Evolutionary conservation across 306 rosid species (phyloP).

Genomic region (Cicer cuneatum): DNA sequence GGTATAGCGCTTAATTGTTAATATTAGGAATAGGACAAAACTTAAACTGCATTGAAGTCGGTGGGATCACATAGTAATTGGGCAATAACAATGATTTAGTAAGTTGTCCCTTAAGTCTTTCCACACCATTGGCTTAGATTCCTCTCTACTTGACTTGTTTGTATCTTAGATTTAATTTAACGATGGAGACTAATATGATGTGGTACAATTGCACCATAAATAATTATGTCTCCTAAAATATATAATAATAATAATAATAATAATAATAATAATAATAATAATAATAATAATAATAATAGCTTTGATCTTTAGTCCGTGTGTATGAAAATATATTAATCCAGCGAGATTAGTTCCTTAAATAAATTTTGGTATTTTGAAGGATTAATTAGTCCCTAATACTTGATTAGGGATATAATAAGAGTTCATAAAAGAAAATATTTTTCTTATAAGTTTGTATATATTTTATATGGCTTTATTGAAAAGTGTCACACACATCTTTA

Average conservation of each 20-base stretch:
- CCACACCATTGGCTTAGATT: conserved; percentile 33
- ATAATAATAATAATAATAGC: too few relatives aligned
- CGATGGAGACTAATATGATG: too few relatives aligned
- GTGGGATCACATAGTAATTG: conserved; percentile 62
- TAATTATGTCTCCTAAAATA: too few relatives aligned
- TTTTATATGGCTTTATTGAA: conserved; percentile 3
- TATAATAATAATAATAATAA: too few relatives aligned
- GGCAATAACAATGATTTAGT: conserved; percentile 49
- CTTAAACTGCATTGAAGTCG: conserved; percentile 59
- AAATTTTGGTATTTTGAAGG: neutral
- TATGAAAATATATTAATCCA: neutral
- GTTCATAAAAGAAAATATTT: neutral
- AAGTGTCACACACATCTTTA: conserved; percentile 9
- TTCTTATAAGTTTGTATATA: neutral
- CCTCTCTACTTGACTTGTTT: conserved; percentile 31
- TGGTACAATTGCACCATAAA: too few relatives aligned
- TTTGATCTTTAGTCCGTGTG: neutral
- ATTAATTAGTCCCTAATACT: too few relatives aligned
- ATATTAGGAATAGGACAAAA: conserved; percentile 50
- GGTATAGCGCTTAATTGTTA: conserved; percentile 28
- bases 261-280: too few relatives aligned
- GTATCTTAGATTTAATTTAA: neutral
- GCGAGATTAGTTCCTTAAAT: neutral
- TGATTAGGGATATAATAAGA: neutral
- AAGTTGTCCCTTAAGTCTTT: conserved; percentile 24